Evolutionary conservation across 1,284 basidiomycete genomes (phyloP).

Genomic region (Lentinula novae-zelandiae): DNA sequence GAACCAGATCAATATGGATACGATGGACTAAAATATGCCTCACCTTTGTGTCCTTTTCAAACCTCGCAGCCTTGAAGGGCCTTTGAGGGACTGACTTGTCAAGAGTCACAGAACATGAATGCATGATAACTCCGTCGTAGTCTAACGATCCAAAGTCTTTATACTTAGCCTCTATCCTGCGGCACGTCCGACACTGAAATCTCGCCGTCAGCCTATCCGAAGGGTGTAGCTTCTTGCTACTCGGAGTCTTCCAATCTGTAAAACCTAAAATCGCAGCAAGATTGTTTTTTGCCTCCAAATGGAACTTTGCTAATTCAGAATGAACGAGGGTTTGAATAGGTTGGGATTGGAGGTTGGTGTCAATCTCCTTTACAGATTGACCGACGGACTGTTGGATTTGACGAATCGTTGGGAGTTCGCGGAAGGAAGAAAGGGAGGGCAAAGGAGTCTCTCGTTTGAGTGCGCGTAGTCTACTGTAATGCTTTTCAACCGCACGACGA

Average conservation of each 20-base stretch:
- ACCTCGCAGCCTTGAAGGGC: conserved; percentile 47
- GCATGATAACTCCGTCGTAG: conserved; percentile 53
- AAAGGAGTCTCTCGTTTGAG: conserved; percentile 22
- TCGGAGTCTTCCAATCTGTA: conserved; percentile 44
- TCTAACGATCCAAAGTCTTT: conserved; percentile 43
- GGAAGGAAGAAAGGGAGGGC: conserved; percentile 42
- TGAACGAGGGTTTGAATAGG: conserved; percentile 36
- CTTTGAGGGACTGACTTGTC: conserved; percentile 20
- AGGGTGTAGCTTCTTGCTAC: conserved; percentile 45
- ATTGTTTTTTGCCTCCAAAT: conserved; percentile 33
- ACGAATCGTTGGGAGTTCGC: conserved; percentile 36
- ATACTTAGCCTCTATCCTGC: conserved; percentile 29
- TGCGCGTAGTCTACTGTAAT: conserved; percentile 31
- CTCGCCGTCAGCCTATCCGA: conserved; percentile 53
- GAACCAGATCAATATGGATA: background rate
- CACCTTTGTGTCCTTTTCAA: conserved; percentile 56
- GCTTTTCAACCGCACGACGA: conserved; percentile 24
- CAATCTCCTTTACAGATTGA: conserved; percentile 15
- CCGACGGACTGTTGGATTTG: conserved; percentile 27
- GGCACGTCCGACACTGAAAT: conserved; percentile 54
- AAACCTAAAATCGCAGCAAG: conserved; percentile 47
- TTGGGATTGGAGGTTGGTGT: conserved; percentile 25
- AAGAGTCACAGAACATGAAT: conserved; percentile 41
- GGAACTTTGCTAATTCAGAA: conserved; percentile 48
- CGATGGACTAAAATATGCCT: conserved; percentile 8